phyloP scores from a whole-genome alignment of 2,329 filamentous ascomycete genomes.

The Alternaria viburni region DNA sequence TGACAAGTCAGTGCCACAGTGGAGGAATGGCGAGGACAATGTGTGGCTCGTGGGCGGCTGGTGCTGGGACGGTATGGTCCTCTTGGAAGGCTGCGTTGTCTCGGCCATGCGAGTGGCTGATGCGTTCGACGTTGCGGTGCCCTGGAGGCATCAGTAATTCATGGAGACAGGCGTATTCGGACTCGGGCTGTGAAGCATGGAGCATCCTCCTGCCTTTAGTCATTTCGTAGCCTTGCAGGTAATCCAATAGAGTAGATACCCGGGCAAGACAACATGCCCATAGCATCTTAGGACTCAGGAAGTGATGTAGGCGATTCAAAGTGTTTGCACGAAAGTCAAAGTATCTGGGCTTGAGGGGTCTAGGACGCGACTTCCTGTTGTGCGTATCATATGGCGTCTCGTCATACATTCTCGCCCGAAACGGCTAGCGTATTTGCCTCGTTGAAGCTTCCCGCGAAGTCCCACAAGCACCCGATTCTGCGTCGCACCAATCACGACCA shows the following conservation, averaged over 20 bases:
- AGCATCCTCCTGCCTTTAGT: neutral
- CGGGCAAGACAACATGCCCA: neutral
- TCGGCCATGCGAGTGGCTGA: constrained; percentile 64
- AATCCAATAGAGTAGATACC: neutral
- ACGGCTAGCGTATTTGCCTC: neutral
- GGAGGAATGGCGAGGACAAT: constrained; percentile 61
- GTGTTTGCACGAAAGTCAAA: neutral
- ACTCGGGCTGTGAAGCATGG: neutral
- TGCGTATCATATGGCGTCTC: neutral
- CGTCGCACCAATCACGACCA: neutral
- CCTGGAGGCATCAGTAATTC: constrained; percentile 25
- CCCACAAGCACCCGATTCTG: neutral
- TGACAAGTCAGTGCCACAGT: constrained; percentile 41
- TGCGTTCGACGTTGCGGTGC: constrained; percentile 58
- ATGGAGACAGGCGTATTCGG: neutral
- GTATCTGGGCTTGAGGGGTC: too few relatives aligned
- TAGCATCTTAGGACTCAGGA: neutral
- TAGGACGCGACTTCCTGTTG: neutral
- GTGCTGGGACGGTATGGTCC: constrained; percentile 71
- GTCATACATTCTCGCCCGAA: neutral
- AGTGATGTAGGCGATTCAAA: neutral
- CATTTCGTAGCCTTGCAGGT: neutral
- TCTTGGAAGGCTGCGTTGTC: constrained; percentile 66
- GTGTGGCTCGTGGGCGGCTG: constrained; percentile 65
- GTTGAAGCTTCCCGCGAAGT: neutral